Percentiles rank a stretch among this genome's conserved stretches.
phyloP scores from a whole-genome alignment of 2,329 filamentous ascomycete species.

The Xylaria sp. region DNA sequence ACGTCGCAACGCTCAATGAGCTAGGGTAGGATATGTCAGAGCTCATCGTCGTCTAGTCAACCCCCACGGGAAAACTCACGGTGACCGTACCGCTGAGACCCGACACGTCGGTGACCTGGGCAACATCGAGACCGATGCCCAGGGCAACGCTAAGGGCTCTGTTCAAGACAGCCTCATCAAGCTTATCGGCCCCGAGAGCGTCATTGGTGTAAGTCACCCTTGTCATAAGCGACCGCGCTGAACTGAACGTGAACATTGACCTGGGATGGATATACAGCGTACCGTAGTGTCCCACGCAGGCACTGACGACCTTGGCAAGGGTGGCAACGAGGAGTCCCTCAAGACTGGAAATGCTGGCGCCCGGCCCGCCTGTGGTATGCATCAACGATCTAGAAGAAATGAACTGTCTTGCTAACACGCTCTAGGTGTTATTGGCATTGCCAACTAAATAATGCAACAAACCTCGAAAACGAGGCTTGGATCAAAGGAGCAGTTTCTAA shows the following conservation, averaged over 20 bases:
- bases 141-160: slow-evolving; percentile 89
- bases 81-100: slow-evolving; percentile 81
- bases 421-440: slow-evolving; percentile 87
- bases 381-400: not conserved
- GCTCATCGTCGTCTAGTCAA: slow-evolving; percentile 74
- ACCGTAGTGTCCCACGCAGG: slow-evolving; percentile 95
- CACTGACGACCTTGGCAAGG: slow-evolving; percentile 96
- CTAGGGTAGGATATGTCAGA: slow-evolving; percentile 4
- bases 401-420: slow-evolving; percentile 25
- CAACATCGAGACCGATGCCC: slow-evolving; percentile 94
- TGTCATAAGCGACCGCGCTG: not conserved
- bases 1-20: slow-evolving; percentile 54
- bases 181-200: slow-evolving; percentile 94
- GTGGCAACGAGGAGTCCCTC: slow-evolving; percentile 91
- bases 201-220: slow-evolving; percentile 81
- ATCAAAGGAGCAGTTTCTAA: slow-evolving; percentile 14
- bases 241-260: not conserved
- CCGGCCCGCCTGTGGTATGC: slow-evolving; percentile 91
- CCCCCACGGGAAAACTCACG: slow-evolving; percentile 92
- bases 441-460: slow-evolving; percentile 64
- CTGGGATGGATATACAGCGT: slow-evolving; percentile 66
- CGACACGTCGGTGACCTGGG: slow-evolving; percentile 98
- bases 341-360: slow-evolving; percentile 97
- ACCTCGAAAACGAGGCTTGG: slow-evolving; percentile 3
- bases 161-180: slow-evolving; percentile 86